Conservation (phyloP, 2,329 filamentous ascomycete species). For the Hyphodiscus sp. region DNA sequence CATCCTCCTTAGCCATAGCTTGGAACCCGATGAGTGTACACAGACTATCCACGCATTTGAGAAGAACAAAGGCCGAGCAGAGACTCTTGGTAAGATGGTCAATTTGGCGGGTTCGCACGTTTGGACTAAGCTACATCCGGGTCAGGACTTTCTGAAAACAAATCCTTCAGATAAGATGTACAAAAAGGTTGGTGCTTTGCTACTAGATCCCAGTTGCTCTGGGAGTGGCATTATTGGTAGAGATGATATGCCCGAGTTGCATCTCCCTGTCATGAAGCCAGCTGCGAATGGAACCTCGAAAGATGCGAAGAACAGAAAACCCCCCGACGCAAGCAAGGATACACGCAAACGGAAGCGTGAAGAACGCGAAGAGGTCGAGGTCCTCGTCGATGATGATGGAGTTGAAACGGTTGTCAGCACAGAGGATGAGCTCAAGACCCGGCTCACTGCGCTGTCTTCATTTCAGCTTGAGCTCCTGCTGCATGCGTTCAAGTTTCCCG, state of each 20-base stretch:
- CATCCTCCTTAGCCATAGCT: slow-evolving; percentile 45
- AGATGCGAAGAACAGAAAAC: slow-evolving; percentile 21
- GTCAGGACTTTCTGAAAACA: slow-evolving; percentile 75
- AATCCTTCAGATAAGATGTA: slow-evolving; percentile 59
- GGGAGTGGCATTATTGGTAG: slow-evolving; percentile 91
- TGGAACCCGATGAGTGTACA: slow-evolving; percentile 22
- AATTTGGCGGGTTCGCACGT: slow-evolving; percentile 63
- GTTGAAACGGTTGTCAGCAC: slow-evolving; percentile 44
- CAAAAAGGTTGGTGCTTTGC: slow-evolving; percentile 65
- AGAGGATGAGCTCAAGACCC: slow-evolving; percentile 51
- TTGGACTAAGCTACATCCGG: slow-evolving; percentile 61
- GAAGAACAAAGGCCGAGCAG: slow-evolving; percentile 63
- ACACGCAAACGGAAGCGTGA: slow-evolving; percentile 26
- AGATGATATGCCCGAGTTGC: slow-evolving; percentile 66
- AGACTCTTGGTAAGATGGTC: slow-evolving; percentile 81
- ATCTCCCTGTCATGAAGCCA: slow-evolving; percentile 43
- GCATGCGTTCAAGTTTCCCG: slow-evolving; percentile 78
- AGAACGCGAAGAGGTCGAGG: slow-evolving; percentile 23
- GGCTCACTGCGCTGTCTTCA: slow-evolving; percentile 66
- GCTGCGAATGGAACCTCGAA: slow-evolving; percentile 24
- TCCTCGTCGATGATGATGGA: slow-evolving; percentile 50
- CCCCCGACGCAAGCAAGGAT: slow-evolving; percentile 13
- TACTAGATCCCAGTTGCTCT: slow-evolving; percentile 92
- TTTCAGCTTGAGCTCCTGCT: slow-evolving; percentile 79
- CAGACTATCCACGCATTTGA: slow-evolving; percentile 71